phyloP scores from a whole-genome alignment of 2,329 filamentous ascomycete genomes.

The Sphaerostilbella broomeana region DNA sequence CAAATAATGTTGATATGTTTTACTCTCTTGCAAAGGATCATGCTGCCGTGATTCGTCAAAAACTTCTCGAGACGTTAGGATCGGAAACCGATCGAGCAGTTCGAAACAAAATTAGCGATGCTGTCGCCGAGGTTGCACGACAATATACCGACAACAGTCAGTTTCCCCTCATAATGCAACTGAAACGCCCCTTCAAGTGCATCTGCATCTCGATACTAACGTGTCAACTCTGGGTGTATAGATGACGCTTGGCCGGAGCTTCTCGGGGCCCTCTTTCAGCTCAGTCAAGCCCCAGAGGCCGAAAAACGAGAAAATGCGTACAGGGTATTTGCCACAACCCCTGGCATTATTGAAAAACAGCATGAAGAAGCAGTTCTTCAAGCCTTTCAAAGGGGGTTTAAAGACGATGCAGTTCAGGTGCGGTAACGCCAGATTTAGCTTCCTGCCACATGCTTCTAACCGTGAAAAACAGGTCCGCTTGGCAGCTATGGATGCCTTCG shows the following conservation, averaged over 20 bases:
- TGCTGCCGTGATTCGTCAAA: constrained; percentile 71
- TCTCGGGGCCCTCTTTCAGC: constrained; percentile 75
- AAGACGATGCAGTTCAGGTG: constrained; percentile 76
- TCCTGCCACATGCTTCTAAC: constrained; percentile 5
- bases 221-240: constrained; percentile 33
- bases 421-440: constrained; percentile 19
- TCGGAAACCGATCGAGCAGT: constrained; percentile 67
- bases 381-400: constrained; percentile 88
- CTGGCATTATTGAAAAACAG: constrained; percentile 91
- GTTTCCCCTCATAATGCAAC: constrained; percentile 21
- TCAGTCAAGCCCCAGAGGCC: constrained; percentile 78
- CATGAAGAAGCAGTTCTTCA: constrained; percentile 85
- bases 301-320: constrained; percentile 88
- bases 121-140: constrained; percentile 90
- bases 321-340: constrained; percentile 90
- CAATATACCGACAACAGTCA: constrained; percentile 90
- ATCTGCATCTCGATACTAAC: constrained; percentile 16
- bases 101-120: constrained; percentile 93
- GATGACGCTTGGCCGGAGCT: constrained; percentile 86
- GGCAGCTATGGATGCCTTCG: constrained; percentile 93
- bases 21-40: constrained; percentile 69
- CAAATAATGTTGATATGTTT: constrained; percentile 76
- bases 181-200: constrained; percentile 1
- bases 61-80: constrained; percentile 70
- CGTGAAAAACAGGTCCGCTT: constrained; percentile 62